These are phyloP conservation scores for Acidomyces sp. DNA, from an alignment of 495 filamentous ascomycete species.

Conservation along the genomic window DNA sequence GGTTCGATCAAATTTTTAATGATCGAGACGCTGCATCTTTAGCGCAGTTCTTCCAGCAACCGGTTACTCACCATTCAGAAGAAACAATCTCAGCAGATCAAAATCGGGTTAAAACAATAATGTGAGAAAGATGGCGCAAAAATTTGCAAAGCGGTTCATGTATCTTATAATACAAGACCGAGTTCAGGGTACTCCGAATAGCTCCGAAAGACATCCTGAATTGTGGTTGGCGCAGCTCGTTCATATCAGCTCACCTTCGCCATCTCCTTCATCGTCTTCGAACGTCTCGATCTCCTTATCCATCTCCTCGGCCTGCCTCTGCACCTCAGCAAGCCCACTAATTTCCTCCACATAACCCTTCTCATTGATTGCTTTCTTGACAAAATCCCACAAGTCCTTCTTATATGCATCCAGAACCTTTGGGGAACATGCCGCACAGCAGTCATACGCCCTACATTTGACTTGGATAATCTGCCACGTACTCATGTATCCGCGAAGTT, in stretches of 20 bases:
- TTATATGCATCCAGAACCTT: conserved; percentile 60
- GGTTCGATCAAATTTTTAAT: too few species aligned
- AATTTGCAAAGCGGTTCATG: too few species aligned
- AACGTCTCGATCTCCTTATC: conserved; percentile 48
- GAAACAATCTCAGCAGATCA: too few species aligned
- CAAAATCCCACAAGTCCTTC: conserved; percentile 70
- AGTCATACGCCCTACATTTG: conserved; percentile 69
- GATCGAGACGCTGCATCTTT: too few species aligned
- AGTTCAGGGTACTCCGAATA: too few species aligned
- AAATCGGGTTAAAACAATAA: too few species aligned
- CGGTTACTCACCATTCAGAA: too few species aligned
- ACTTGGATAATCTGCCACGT: conserved; percentile 74
- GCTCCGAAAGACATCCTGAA: too few species aligned
- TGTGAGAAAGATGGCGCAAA: too few species aligned
- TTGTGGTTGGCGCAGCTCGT: too few species aligned
- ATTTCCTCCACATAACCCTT: conserved; percentile 80
- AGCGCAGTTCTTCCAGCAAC: too few species aligned
- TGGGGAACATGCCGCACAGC: conserved; percentile 82
- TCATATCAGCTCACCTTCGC: conserved; percentile 38
- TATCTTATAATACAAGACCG: too few species aligned
- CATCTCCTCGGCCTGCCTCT: conserved; percentile 62
- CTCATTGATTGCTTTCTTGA: conserved; percentile 72
- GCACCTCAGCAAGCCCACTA: conserved; percentile 83
- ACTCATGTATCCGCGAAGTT: conserved; percentile 82
- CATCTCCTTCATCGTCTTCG: conserved; percentile 45